These are phyloP conservation scores for Exophiala oligosperma DNA, from an alignment of 2,329 filamentous ascomycete species.

Conservation along the genomic window DNA sequence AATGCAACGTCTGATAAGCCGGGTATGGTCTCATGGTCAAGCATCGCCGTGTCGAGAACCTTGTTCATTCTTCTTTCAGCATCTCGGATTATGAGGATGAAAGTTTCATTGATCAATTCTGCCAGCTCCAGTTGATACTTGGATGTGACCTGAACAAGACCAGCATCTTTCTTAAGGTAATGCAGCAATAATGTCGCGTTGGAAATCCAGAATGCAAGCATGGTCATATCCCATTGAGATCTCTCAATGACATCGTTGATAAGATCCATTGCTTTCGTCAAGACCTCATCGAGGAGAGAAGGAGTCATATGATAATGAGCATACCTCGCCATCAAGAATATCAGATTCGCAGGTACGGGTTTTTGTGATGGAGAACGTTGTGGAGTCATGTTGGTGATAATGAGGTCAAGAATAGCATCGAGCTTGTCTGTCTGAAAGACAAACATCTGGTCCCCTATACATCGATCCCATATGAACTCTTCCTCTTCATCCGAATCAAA, in stretches of 20 bases:
- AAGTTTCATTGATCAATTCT: conserved; percentile 96
- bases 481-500: conserved; percentile 64
- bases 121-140: conserved; percentile 92
- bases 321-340: conserved; percentile 93
- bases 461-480: conserved; percentile 94
- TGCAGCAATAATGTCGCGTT: conserved; percentile 94
- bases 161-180: conserved; percentile 92
- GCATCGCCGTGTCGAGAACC: conserved; percentile 86
- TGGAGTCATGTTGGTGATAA: conserved; percentile 97
- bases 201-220: conserved; percentile 97
- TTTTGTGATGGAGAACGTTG: conserved; percentile 96
- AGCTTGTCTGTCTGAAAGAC: conserved; percentile 96
- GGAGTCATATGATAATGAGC: conserved; percentile 92
- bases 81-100: conserved; percentile 94
- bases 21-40: conserved; percentile 97
- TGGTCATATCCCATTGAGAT: conserved; percentile 99
- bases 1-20: conserved; percentile 96
- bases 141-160: conserved; percentile 74
- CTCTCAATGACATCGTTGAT: conserved; percentile 94
- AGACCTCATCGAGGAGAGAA: conserved; percentile 76
- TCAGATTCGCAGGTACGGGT: conserved; percentile 93
- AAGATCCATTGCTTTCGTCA: conserved; percentile 86
- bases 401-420: conserved; percentile 86
- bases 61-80: conserved; percentile 96
- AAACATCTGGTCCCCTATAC: conserved; percentile 98